A percentile compares a stretch with the other conserved stretches of the same genome.
These are phyloP conservation scores for Colletotrichum orchidophilum DNA, from an alignment of 2,329 filamentous ascomycete species.

Conservation along the genomic window DNA sequence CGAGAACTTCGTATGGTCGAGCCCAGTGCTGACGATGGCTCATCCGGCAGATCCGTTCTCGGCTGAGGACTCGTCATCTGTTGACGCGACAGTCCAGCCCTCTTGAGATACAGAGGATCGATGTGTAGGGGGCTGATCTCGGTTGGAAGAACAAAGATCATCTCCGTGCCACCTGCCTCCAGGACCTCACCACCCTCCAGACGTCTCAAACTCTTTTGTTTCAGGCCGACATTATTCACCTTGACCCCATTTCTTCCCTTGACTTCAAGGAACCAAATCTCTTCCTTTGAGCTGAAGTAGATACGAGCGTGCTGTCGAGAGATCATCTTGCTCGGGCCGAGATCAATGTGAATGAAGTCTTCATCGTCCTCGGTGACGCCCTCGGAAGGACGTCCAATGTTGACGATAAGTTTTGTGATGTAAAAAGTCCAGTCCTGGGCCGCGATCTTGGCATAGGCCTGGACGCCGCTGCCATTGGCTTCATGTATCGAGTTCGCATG, in stretches of 20 bases:
- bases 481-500: constrained; percentile 73
- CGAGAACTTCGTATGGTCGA: constrained; percentile 20
- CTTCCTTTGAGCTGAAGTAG: constrained; percentile 73
- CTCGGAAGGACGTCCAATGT: constrained; percentile 78
- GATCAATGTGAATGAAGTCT: constrained; percentile 81
- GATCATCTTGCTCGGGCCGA: constrained; percentile 85
- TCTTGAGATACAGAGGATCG: constrained; percentile 74
- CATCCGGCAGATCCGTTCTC: constrained; percentile 30
- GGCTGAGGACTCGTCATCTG: constrained; percentile 26
- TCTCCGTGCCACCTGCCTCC: constrained; percentile 91
- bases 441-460: constrained; percentile 84
- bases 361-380: constrained; percentile 54
- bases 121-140: constrained; percentile 74
- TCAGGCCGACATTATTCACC: constrained; percentile 78
- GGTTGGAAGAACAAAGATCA: constrained; percentile 97
- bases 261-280: constrained; percentile 84
- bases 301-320: constrained; percentile 82
- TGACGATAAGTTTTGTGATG: constrained; percentile 77
- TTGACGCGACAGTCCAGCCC: constrained; percentile 62
- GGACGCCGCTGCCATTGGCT: constrained; percentile 68
- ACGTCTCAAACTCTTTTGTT: constrained; percentile 70
- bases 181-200: constrained; percentile 90
- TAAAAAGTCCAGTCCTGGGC: constrained; percentile 88
- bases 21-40: constrained; percentile 30
- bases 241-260: constrained; percentile 93